Evolutionary conservation across 2,329 filamentous ascomycete genomes (phyloP), one percentile per base, ranked within the genome.

Genomic region (Tolypocladium tropicale): DNA sequence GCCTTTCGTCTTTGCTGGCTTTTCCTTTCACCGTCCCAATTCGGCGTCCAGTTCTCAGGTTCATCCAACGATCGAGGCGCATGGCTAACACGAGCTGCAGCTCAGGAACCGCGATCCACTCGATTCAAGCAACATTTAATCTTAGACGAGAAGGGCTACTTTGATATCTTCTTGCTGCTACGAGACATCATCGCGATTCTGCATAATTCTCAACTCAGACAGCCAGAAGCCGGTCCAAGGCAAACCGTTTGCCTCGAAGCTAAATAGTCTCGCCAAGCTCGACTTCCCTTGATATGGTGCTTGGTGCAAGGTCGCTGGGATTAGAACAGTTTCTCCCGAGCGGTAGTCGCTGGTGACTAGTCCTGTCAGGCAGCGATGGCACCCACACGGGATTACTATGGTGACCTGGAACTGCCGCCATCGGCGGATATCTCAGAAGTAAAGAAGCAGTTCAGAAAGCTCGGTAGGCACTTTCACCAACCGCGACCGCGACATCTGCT

Each of bases 401-500:
- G 84, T 59, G 90, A 95, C 73, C 78, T 96, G 55, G 89, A 89
- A 61, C 74, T 96, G 56, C 71, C 82, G 2, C 75, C 81, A 12
- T 81, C 79, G 63, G 89, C 89, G 54, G 83, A 87, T 61, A 73
- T 83, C 48, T 81, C 85, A 33, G 89, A 94, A 43, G 85, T 95
- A 68, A 93, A 90, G 75, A 94, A 87, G 71, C 87, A 92, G 65
- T 96, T 91, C 71, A 83, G 88, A 62, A 91, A 90, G 70, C 81
- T 95, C 66, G 88, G 88, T 90, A 74, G 57, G 77, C 49, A 14
- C 25, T 18, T n/a, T 16, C 12, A 14, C 14, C 28, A 21, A 21
- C 30, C 4, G 21, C 11, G 10, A 28, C 41, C 3, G 6, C 39
- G 12, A 23, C 28, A 32, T 53, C n/a, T 58, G 50, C 66, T 71